These are phyloP conservation scores for Boletus subcaerulescens DNA, from an alignment of 768 basidiomycete species.

Conservation along the genomic window DNA sequence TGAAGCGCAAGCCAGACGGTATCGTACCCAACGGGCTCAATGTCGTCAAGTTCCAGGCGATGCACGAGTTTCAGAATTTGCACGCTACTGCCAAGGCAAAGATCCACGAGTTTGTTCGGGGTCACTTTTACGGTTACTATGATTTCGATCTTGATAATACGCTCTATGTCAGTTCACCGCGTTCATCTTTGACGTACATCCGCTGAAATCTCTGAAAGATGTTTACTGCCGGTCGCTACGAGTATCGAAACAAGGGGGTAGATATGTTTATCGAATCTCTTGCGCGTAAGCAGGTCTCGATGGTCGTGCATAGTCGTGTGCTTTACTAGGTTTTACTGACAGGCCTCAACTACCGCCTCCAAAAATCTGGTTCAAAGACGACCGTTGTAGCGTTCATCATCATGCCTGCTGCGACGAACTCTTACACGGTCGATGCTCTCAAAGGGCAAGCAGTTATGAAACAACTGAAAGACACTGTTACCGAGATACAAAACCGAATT, in stretches of 20 bases:
- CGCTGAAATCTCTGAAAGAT: constrained; percentile 48
- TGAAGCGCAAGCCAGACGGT: constrained; percentile 97
- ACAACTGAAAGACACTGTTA: constrained; percentile 92
- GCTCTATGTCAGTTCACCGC: constrained; percentile 57
- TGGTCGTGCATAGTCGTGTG: background rate
- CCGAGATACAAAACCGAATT: constrained; percentile 91
- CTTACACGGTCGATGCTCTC: constrained; percentile 95
- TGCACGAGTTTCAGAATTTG: constrained; percentile 98
- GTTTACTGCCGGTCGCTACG: constrained; percentile 99
- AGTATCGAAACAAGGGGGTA: constrained; percentile 98
- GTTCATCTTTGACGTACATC: background rate
- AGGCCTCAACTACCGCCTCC: constrained; percentile 61
- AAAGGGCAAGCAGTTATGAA: constrained; percentile 98
- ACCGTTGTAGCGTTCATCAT: constrained; percentile 99
- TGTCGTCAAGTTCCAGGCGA: constrained; percentile 98
- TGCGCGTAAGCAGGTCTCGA: constrained; percentile 58
- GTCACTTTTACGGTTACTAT: constrained; percentile 97
- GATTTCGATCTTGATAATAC: constrained; percentile 95
- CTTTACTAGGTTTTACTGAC: background rate
- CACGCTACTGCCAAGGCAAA: constrained; percentile 94
- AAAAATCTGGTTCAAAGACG: constrained; percentile 60
- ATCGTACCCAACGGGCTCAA: constrained; percentile 97
- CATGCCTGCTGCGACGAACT: constrained; percentile 95
- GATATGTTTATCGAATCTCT: constrained; percentile 99
- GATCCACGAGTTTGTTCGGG: constrained; percentile 96